Evolutionary conservation across 1,284 basidiomycete species (phyloP).

Genomic region (Omphalotus olearius): DNA sequence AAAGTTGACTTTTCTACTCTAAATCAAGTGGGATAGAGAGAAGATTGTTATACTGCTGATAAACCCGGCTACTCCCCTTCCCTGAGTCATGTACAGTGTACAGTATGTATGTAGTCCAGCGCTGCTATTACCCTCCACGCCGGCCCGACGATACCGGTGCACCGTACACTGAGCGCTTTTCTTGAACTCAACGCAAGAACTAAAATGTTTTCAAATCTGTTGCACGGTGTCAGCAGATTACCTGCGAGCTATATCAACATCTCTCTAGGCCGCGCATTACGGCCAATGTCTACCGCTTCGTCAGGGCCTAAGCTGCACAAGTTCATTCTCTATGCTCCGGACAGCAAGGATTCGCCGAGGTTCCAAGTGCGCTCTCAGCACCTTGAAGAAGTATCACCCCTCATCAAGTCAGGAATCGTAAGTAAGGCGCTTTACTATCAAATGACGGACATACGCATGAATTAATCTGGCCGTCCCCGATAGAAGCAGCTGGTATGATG

Average conservation of each 20-base stretch:
- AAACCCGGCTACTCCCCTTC: slow-evolving; percentile 14
- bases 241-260: too few relatives aligned
- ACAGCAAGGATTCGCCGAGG: slow-evolving; percentile 23
- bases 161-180: too few relatives aligned
- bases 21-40: slow-evolving; percentile 32
- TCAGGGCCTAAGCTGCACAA: slow-evolving; percentile 11
- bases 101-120: not conserved
- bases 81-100: slow-evolving; percentile 3
- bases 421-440: slow-evolving; percentile 18
- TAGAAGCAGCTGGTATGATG: slow-evolving; percentile 46
- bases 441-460: not conserved
- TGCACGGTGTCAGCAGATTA: too few relatives aligned
- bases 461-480: not conserved
- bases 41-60: slow-evolving; percentile 24
- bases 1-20: slow-evolving; percentile 1
- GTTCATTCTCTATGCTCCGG: slow-evolving; percentile 26
- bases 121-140: not conserved
- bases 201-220: too few relatives aligned
- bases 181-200: too few relatives aligned
- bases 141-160: too few relatives aligned
- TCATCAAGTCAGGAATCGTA: slow-evolving; percentile 25
- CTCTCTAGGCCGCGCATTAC: not conserved
- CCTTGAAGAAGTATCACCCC: slow-evolving; percentile 22
- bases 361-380: slow-evolving; percentile 27
- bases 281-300: slow-evolving; percentile 1